Evolutionary conservation across 441 rosid species (phyloP), one percentile per base, ranked within the genome.

Genomic region (Theobroma grandiflorum): DNA sequence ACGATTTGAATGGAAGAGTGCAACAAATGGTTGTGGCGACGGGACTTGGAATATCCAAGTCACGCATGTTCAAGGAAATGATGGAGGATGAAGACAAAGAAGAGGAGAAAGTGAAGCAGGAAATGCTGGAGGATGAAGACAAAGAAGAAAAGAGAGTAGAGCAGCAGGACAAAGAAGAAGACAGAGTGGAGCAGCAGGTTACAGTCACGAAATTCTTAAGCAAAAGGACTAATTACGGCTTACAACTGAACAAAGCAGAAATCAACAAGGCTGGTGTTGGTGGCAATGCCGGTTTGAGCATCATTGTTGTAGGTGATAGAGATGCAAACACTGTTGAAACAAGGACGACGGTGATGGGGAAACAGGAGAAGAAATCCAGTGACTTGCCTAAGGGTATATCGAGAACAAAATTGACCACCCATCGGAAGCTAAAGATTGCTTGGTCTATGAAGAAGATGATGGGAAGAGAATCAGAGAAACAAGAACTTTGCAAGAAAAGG

Each of bases 401-500:
- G 31, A 26, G 31, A 26, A 26, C 31, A 26, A 26, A 0, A 26
- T 1, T 1, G 31, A 26, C 31, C 31, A 26, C 31, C 31, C 31
- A 1, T 26, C 31, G 31, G 1, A 26, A 26, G 1, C 31, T 26
- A 26, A 26, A 26, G 31, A 26, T 37, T 4, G 63, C 6, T 10
- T 10, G 47, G 64, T 35, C 63, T 0, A 80, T 58, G 75, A 77
- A 35, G 67, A 55, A 26, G 70, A 43, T 37, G 70, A 58, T 76
- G 74, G 26, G 40, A 35, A 35, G 65, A 52, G 75, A 78, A 3
- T 69, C 65, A 65, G 26, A 10, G 64, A 4, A 58, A 0, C 71
- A 65, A 16, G 93, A 91, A 77, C 77, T 93, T 4, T 93, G 95
- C 83, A 92, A 88, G 90, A 95, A 90, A 89, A 93, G 94, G 86